Conservation (phyloP, 1,284 basidiomycete species). For the Kwoniella shivajii region DNA sequence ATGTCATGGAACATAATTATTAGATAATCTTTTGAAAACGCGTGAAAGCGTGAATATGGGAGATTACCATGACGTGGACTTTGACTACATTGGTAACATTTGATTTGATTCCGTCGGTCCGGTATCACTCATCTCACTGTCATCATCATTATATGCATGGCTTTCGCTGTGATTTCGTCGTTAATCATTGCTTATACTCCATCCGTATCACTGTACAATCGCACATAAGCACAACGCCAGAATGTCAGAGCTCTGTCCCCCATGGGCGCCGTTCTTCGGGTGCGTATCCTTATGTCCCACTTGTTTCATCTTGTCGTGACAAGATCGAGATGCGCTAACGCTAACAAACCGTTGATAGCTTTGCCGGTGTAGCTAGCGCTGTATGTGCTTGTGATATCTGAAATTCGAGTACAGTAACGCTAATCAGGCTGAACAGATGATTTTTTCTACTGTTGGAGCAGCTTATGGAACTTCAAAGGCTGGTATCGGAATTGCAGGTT, state of each 20-base stretch:
- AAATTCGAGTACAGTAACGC: neutral
- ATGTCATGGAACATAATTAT: conserved; percentile 3
- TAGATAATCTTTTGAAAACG: neutral
- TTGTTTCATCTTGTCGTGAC: neutral
- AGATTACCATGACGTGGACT: conserved; percentile 15
- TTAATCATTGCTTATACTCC: neutral
- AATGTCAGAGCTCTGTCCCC: conserved; percentile 53
- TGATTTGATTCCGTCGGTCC: conserved; percentile 1
- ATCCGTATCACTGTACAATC: neutral
- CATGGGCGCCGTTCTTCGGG: conserved; percentile 56
- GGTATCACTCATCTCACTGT: neutral
- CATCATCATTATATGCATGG: neutral
- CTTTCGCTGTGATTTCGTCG: too few relatives aligned
- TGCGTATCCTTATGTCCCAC: conserved; percentile 21
- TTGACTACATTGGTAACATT: neutral
- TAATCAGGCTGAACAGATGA: conserved; percentile 38
- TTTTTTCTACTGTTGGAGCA: conserved; percentile 73
- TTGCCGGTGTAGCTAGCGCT: conserved; percentile 48
- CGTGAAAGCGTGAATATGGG: conserved; percentile 1
- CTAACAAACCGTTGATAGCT: conserved; percentile 27
- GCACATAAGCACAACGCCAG: conserved; percentile 6
- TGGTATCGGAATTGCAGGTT: conserved; percentile 95
- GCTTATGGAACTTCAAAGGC: conserved; percentile 97
- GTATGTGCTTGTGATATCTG: conserved; percentile 24
- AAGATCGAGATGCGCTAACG: conserved; percentile 18